phyloP scores from a whole-genome alignment of 1,139 yeast genomes.

The Yamadazyma atmosphaerica region DNA sequence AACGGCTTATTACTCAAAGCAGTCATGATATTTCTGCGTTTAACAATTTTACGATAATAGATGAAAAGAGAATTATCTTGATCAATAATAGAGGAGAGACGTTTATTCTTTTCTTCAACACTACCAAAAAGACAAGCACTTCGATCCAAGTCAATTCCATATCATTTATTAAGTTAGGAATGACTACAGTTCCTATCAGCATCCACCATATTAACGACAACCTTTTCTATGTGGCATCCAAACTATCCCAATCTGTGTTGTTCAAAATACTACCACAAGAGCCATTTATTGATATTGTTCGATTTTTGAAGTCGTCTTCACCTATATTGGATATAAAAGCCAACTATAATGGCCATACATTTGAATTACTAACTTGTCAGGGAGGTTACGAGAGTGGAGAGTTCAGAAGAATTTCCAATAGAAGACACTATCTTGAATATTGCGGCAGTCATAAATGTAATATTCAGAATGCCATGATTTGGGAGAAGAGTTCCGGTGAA shows the following conservation, averaged over 20 bases:
- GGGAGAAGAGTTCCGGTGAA: not conserved
- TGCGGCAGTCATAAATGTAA: constrained; percentile 6
- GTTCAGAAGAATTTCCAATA: constrained; percentile 18
- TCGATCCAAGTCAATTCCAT: constrained; percentile 20
- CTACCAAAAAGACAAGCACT: constrained; percentile 4
- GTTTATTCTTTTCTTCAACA: constrained; percentile 26
- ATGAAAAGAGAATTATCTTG: constrained; percentile 26
- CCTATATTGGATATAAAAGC: constrained; percentile 34
- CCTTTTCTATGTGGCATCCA: constrained; percentile 35
- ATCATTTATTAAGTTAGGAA: constrained; percentile 30
- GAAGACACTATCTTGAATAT: constrained; percentile 4
- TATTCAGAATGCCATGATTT: constrained; percentile 1
- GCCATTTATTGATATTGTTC: constrained; percentile 30
- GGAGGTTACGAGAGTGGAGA: constrained; percentile 45
- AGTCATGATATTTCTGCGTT: constrained; percentile 12
- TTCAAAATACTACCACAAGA: constrained; percentile 27
- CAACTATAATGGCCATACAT: constrained; percentile 3
- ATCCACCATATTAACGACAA: constrained; percentile 31
- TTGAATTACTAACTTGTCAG: constrained; percentile 30
- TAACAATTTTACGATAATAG: constrained; percentile 21
- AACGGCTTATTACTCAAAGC: constrained; percentile 8
- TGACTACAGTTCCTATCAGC: constrained; percentile 26
- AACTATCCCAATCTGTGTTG: constrained; percentile 32
- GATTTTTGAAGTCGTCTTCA: constrained; percentile 29
- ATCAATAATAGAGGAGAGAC: constrained; percentile 34